phyloP scores from a whole-genome alignment of 2,329 filamentous ascomycete species.

The Epichloe gansuensis region DNA sequence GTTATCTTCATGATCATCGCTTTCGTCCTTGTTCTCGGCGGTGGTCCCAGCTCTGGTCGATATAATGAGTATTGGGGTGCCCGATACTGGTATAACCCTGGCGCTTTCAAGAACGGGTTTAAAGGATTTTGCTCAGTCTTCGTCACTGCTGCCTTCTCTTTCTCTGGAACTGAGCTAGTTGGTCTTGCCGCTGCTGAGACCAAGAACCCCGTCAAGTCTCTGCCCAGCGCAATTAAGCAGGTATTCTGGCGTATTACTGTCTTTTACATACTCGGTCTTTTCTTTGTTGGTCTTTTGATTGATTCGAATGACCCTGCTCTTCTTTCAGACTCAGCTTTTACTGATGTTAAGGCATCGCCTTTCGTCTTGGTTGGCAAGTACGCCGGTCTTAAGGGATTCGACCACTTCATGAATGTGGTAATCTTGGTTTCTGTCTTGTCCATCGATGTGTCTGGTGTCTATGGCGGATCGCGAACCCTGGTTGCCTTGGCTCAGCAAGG shows the following conservation, averaged over 20 bases:
- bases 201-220: constrained; percentile 53
- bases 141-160: constrained; percentile 61
- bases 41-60: constrained; percentile 37
- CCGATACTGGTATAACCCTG: constrained; percentile 35
- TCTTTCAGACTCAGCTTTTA: constrained; percentile 32
- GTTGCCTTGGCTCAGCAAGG: constrained; percentile 46
- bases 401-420: constrained; percentile 46
- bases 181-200: constrained; percentile 34
- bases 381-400: constrained; percentile 38
- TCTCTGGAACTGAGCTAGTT: constrained; percentile 60
- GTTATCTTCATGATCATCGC: constrained; percentile 47
- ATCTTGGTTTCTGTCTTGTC: constrained; percentile 46
- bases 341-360: constrained; percentile 29
- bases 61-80: constrained; percentile 37
- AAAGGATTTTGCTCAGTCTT: constrained; percentile 61
- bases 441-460: constrained; percentile 46
- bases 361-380: constrained; percentile 46
- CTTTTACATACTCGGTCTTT: constrained; percentile 41
- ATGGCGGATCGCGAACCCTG: constrained; percentile 45
- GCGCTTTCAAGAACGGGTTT: constrained; percentile 58
- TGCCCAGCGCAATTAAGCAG: constrained; percentile 77
- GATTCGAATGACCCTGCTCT: constrained; percentile 32
- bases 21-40: constrained; percentile 46
- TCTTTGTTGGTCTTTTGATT: constrained; percentile 38
- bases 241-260: constrained; percentile 47